Evolutionary conservation across 202 grass and related monocot species (phyloP), one percentile per base, ranked within the genome.

Genomic region (Brachypodium distachyon): DNA sequence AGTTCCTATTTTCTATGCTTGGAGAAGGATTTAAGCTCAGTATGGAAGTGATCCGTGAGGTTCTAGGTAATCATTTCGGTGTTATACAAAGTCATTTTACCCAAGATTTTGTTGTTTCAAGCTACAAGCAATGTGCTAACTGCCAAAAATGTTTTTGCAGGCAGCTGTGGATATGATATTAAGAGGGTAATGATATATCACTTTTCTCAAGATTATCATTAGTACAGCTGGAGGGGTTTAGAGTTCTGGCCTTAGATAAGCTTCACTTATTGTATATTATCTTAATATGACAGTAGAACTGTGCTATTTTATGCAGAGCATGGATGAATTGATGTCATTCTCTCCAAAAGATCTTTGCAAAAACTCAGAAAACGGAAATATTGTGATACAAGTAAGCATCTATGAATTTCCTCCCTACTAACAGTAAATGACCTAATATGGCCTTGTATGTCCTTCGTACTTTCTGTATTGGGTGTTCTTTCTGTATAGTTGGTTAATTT

Each of bases 1-100:
- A 94, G 47, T 94, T 94, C 53, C 87, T 98, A 23, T 92, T 94
- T 86, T 88, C 77, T 79, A 98, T 98, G 91, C 89, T 98, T 81
- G 91, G 87, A 80, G 95, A 94, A 77, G 95, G 95, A 79, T 98
- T 92, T 78, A 92, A 92, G 55, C 91, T 98, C 57, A 89, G 41
- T 76, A 90, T 70, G 71, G 85, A 86, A 71, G 64, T 87, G 59
- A 98, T 98, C 57, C 86, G 47, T 80, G 66, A 90, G 56, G 91
- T 92, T 84, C 80, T 98, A 86, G 85, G 95, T 94, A 92, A 83
- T 84, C 59, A 70, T 79, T 23, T 66, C 18, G 13, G 21, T 78
- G 19, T 39, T 77, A 74, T 41, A 32, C 41, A 25, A 87, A 62
- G 65, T 23, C 26, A 71, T 78, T 47, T 73, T 61, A 33, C 12